phyloP scores from a whole-genome alignment of 352 stramenopile species.

The Globisporangium echinulatum region DNA sequence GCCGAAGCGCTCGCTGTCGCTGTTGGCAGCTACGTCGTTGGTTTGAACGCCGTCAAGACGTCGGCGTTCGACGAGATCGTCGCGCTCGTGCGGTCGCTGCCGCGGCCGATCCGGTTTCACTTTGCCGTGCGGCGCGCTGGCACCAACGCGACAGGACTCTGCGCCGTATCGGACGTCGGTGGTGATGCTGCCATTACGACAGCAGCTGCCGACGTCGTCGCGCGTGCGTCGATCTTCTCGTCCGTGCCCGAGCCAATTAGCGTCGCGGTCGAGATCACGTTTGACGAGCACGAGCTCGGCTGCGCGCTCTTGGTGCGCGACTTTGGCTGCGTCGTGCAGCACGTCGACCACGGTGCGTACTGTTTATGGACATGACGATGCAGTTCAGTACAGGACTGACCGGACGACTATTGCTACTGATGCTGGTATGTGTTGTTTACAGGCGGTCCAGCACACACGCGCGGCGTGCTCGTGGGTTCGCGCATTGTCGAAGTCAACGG shows the following conservation, averaged over 20 bases:
- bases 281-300: constrained; percentile 52
- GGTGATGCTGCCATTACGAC: not conserved
- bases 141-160: not conserved
- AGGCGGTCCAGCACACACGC: constrained; percentile 41
- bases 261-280: constrained; percentile 47
- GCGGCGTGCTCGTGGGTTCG: constrained; percentile 64
- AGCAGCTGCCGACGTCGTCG: not conserved
- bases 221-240: constrained; percentile 29
- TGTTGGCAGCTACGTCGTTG: constrained; percentile 71
- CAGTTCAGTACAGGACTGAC: no score
- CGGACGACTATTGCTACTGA: no score
- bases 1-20: constrained; percentile 57
- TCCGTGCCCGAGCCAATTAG: constrained; percentile 55
- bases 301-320: constrained; percentile 45
- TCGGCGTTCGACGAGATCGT: constrained; percentile 74
- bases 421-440: not conserved
- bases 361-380: no score
- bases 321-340: constrained; percentile 53
- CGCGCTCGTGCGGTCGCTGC: constrained; percentile 35
- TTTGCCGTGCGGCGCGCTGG: constrained; percentile 40
- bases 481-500: constrained; percentile 65
- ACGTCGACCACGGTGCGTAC: constrained; percentile 37
- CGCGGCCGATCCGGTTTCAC: constrained; percentile 55
- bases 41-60: constrained; percentile 49
- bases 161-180: not conserved